Conservation (phyloP, 108 stramenopile genomes). For the Cyclotella sp. region DNA sequence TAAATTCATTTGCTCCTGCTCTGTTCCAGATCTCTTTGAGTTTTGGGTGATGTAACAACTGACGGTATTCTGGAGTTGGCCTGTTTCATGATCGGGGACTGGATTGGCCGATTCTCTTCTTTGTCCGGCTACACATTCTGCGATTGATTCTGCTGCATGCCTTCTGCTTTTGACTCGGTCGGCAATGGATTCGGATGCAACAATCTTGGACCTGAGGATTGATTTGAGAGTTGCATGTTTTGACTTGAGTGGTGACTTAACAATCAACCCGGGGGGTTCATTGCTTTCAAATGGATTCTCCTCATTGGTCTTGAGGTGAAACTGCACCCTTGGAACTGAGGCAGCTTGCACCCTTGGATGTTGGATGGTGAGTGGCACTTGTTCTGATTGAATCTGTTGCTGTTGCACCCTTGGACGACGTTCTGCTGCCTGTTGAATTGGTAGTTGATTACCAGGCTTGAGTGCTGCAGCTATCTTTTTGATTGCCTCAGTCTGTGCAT, state of each 20-base stretch:
- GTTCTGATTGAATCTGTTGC: background rate
- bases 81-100: too few species aligned
- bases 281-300: too few species aligned
- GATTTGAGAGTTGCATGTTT: background rate
- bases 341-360: background rate
- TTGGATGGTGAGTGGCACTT: background rate
- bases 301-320: background rate
- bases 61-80: background rate
- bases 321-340: background rate
- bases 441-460: background rate
- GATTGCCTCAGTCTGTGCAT: background rate
- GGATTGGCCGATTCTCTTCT: too few species aligned
- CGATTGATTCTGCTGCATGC: background rate
- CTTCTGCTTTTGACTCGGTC: background rate
- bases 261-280: constrained; percentile 6
- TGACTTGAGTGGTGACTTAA: background rate
- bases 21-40: background rate
- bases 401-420: background rate
- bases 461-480: background rate
- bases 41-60: background rate
- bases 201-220: background rate
- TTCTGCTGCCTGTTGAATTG: background rate
- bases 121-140: background rate
- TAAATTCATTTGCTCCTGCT: background rate
- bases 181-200: background rate